These are phyloP conservation scores for Entomortierella parvispora DNA, from an alignment of 192 early-diverging fungal species.

Conservation along the genomic window DNA sequence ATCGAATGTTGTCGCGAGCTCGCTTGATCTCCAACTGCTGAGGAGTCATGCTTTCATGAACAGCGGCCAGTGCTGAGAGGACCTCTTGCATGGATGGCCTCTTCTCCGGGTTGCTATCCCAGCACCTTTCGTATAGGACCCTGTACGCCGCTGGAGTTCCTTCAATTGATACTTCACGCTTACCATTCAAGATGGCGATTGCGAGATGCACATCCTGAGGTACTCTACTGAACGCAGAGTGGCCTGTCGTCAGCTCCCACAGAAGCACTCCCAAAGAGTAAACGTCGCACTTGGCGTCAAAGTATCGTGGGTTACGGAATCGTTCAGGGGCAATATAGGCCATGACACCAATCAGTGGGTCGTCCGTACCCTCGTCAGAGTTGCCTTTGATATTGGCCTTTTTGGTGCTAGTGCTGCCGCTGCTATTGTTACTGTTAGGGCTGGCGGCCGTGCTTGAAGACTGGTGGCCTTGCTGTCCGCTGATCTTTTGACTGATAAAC, in stretches of 20 bases:
- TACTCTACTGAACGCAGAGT: slow-evolving; percentile 29
- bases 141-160: slow-evolving; percentile 45
- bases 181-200: slow-evolving; percentile 44
- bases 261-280: slow-evolving; percentile 51
- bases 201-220: slow-evolving; percentile 41
- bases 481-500: slow-evolving; percentile 31
- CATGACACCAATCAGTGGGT: slow-evolving; percentile 46
- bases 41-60: slow-evolving; percentile 33
- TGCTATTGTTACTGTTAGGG: too few relatives aligned
- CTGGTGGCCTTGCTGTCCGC: slow-evolving; percentile 4
- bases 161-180: slow-evolving; percentile 43
- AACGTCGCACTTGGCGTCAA: slow-evolving; percentile 52
- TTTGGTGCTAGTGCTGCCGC: not conserved
- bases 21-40: slow-evolving; percentile 22
- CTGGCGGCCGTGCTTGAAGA: not conserved
- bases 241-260: slow-evolving; percentile 51
- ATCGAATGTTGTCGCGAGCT: slow-evolving; percentile 11
- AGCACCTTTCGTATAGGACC: slow-evolving; percentile 48
- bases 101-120: slow-evolving; percentile 30
- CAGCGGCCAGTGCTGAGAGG: slow-evolving; percentile 10
- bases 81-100: slow-evolving; percentile 40
- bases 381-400: not conserved
- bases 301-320: slow-evolving; percentile 40
- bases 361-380: not conserved
- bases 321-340: slow-evolving; percentile 51